Evolutionary conservation across 495 filamentous ascomycete species (phyloP).

Genomic region (Penicillium roqueforti): DNA sequence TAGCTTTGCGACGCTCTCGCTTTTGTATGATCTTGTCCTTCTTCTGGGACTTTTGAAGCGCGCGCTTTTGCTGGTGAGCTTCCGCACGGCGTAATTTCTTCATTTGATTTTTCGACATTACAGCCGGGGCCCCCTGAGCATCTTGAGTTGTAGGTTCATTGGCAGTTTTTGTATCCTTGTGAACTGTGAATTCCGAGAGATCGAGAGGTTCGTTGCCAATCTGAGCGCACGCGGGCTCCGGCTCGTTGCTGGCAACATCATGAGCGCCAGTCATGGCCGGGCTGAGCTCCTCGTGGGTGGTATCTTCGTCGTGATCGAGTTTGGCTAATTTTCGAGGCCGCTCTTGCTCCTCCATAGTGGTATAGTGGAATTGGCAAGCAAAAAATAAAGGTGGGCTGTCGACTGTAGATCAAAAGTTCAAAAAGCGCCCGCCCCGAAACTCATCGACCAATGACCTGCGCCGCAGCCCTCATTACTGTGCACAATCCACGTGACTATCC

Average conservation of each 20-base stretch:
- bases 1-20: slow-evolving; percentile 53
- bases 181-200: slow-evolving; percentile 2
- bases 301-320: slow-evolving; percentile 31
- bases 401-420: slow-evolving; percentile 17
- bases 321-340: slow-evolving; percentile 51
- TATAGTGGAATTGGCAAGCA: slow-evolving; percentile 1
- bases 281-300: slow-evolving; percentile 16
- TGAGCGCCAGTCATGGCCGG: slow-evolving; percentile 36
- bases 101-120: slow-evolving; percentile 72
- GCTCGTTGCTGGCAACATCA: slow-evolving; percentile 13
- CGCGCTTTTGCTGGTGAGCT: slow-evolving; percentile 63
- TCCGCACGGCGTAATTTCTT: slow-evolving; percentile 67
- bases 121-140: slow-evolving; percentile 21
- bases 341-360: slow-evolving; percentile 51
- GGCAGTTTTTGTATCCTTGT: background rate
- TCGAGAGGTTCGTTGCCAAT: slow-evolving; percentile 7
- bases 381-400: slow-evolving; percentile 13
- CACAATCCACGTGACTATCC: slow-evolving; percentile 31
- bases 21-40: slow-evolving; percentile 66
- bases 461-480: slow-evolving; percentile 35
- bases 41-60: slow-evolving; percentile 63
- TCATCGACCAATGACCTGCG: slow-evolving; percentile 30
- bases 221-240: slow-evolving; percentile 3
- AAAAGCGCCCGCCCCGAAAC: slow-evolving; percentile 18
- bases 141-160: slow-evolving; percentile 12